Percentiles rank a stretch among this genome's conserved stretches.
phyloP scores from a whole-genome alignment of 768 basidiomycete genomes.

The Naganishia friedmannii region DNA sequence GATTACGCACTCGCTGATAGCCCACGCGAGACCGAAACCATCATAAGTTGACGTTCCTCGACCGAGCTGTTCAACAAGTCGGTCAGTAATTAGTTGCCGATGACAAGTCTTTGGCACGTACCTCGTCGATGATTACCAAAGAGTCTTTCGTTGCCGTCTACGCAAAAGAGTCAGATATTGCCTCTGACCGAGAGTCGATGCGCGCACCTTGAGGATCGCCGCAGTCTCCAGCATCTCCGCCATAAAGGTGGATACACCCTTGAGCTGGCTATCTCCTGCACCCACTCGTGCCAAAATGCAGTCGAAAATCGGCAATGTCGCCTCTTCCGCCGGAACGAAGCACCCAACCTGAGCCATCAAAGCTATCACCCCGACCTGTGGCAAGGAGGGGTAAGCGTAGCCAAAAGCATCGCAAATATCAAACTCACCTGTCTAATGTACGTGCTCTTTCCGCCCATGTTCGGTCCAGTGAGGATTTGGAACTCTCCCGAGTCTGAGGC shows the following conservation, averaged over 20 bases:
- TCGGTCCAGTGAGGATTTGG: constrained; percentile 95
- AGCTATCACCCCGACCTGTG: constrained; percentile 86
- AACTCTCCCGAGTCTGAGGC: constrained; percentile 60
- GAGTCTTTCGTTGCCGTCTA: constrained; percentile 90
- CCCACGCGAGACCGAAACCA: constrained; percentile 97
- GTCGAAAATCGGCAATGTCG: constrained; percentile 86
- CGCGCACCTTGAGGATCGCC: constrained; percentile 75
- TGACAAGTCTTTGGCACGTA: background rate
- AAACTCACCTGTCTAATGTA: constrained; percentile 80
- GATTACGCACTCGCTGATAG: constrained; percentile 81
- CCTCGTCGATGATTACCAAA: constrained; percentile 91
- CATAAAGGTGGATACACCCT: constrained; percentile 99
- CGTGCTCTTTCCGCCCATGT: constrained; percentile 98
- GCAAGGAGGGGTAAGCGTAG: constrained; percentile 16
- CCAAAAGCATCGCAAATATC: background rate
- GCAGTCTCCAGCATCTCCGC: constrained; percentile 99
- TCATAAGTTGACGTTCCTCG: constrained; percentile 96
- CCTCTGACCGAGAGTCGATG: background rate
- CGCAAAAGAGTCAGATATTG: background rate
- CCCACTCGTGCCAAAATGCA: constrained; percentile 93
- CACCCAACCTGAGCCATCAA: constrained; percentile 94
- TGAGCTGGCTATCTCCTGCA: constrained; percentile 94
- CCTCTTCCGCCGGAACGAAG: constrained; percentile 88
- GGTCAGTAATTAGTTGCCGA: background rate
- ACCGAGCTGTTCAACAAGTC: constrained; percentile 58